Conservation (phyloP, 1,139 yeast species). For the Kodamaea sp. region DNA sequence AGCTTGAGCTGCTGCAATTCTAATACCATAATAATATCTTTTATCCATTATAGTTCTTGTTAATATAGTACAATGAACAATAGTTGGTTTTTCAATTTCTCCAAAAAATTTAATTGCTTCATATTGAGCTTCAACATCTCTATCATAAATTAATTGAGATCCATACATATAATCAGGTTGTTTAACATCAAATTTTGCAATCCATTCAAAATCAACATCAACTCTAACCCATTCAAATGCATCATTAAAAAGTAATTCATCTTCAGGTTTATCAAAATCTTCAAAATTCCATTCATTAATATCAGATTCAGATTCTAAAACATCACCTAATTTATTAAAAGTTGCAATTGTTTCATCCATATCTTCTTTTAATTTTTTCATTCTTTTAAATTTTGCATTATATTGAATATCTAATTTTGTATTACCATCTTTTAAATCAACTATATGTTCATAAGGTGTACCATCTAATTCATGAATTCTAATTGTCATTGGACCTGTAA, state of each 20-base stretch:
- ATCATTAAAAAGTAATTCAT: constrained; percentile 65
- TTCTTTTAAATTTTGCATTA: constrained; percentile 83
- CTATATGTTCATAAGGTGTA: constrained; percentile 98
- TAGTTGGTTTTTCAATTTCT: constrained; percentile 50
- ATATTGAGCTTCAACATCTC: constrained; percentile 93
- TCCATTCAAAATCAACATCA: constrained; percentile 98
- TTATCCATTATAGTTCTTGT: constrained; percentile 79
- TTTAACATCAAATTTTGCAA: constrained; percentile 71
- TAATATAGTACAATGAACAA: constrained; percentile 72
- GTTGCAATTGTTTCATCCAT: constrained; percentile 38
- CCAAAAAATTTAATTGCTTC: constrained; percentile 80
- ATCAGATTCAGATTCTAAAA: constrained; percentile 58
- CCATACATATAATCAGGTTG: constrained; percentile 96
- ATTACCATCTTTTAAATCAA: constrained; percentile 78
- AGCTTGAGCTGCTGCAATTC: constrained; percentile 84
- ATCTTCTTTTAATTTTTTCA: constrained; percentile 49
- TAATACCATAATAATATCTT: constrained; percentile 83
- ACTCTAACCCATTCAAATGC: constrained; percentile 97
- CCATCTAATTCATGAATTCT: constrained; percentile 98
- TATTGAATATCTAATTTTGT: constrained; percentile 92
- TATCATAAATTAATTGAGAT: constrained; percentile 87
- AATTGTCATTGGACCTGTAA: constrained; percentile 94
- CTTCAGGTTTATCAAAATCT: constrained; percentile 73
- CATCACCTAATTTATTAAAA: constrained; percentile 74
- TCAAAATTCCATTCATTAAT: constrained; percentile 67